Evolutionary conservation across 1,284 basidiomycete species (phyloP), one percentile per base, ranked within the genome.

Genomic region (Leccinum pallidistipes): DNA sequence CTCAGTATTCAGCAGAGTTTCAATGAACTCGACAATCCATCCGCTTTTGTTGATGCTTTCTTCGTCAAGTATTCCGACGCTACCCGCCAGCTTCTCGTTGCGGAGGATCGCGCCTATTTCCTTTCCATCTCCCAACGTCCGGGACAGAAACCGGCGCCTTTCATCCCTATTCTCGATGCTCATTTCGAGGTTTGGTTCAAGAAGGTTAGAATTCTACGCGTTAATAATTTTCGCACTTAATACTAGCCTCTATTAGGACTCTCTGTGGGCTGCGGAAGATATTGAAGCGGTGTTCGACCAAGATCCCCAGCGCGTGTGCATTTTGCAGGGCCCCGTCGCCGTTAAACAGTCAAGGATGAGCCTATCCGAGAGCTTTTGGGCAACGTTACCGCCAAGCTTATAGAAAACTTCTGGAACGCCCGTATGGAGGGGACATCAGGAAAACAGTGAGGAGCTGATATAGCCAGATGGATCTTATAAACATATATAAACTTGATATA

Each of bases 181-280:
- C 87, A 79, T 68, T 98, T 99, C 74, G 94, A 97, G 76, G 94
- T 98, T 59, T 98, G 96, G 95, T 98, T 98, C 82, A 98, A 98
- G 85, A 97, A 97, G 87, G 92, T 91, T 63, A 29, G 81, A 68
- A 56, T 43, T 55, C 31, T 36, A 61, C 11, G 32, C 21, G 24
- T 57, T 11, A 5, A 61, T 27, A 32, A 54, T 62, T 43, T 49
- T 3, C 62, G 31, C 59, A 58, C 58, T 63, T 76, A 27, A 77
- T 56, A 4, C 7, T 50, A 55, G 43, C 9, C 56, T 3, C 9
- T 3, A 61, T 59, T 74, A 95, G 92, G 96, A 98, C 77, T 98
- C 96, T 16, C 86, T 98, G 6, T 98, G 97, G 97, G 93, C 94
- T 52, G 91, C 95, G 6, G 97, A 99, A 77, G 97, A 99, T 74